Conservation (phyloP, 208 protist genomes). For the Crithidia sp. region DNA sequence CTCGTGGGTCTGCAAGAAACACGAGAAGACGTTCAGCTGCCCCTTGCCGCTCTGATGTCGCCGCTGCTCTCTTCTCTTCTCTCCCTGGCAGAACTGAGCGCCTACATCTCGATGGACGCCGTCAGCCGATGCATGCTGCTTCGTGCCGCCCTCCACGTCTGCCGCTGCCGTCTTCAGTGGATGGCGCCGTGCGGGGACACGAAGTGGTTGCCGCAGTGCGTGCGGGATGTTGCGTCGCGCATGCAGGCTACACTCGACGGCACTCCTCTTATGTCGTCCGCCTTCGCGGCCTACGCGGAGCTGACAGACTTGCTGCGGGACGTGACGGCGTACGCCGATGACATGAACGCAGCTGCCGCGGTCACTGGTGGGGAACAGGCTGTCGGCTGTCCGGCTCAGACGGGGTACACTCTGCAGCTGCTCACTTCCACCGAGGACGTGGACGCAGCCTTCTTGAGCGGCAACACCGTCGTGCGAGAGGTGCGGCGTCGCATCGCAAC, state of each 20-base stretch:
- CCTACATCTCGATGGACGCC: constrained; percentile 27
- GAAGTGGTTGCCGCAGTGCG: constrained; percentile 24
- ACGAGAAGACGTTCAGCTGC: constrained; percentile 4
- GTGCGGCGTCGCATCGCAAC: neutral
- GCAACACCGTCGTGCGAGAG: constrained; percentile 30
- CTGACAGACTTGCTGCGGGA: constrained; percentile 24
- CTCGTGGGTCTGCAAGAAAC: constrained; percentile 12
- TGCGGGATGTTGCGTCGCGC: constrained; percentile 18
- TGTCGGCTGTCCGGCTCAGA: too few species aligned
- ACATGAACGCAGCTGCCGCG: constrained; percentile 5
- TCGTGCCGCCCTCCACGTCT: constrained; percentile 21
- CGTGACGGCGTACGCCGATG: neutral
- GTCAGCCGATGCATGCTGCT: constrained; percentile 24
- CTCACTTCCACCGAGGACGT: neutral
- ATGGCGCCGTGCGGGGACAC: neutral
- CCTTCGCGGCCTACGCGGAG: constrained; percentile 16
- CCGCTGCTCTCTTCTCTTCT: constrained; percentile 28
- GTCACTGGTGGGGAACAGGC: neutral
- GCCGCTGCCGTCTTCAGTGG: constrained; percentile 16
- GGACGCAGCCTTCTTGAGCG: constrained; percentile 19
- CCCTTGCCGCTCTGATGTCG: constrained; percentile 1
- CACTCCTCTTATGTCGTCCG: constrained; percentile 14
- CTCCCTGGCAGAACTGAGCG: constrained; percentile 26
- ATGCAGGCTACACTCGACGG: constrained; percentile 22
- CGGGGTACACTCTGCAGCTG: constrained; percentile 21